These are phyloP conservation scores for Ustilaginoidea virens DNA, from an alignment of 2,329 filamentous ascomycete genomes.

Conservation along the genomic window DNA sequence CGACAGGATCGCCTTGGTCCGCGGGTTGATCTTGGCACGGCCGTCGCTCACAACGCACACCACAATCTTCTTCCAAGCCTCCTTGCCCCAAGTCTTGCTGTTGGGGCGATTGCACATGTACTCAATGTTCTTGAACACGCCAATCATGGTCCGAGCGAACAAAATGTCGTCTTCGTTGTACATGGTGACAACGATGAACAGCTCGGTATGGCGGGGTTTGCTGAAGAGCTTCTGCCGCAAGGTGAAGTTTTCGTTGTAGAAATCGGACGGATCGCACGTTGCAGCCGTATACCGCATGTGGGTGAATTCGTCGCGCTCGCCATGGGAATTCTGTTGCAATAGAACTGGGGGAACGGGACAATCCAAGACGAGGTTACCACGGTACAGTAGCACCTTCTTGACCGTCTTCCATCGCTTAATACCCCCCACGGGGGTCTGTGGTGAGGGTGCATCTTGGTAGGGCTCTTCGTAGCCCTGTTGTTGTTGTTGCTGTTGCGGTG, in stretches of 20 bases:
- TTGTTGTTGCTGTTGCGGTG: too few relatives aligned
- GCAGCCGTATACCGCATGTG: conserved; percentile 91
- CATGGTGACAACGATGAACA: conserved; percentile 96
- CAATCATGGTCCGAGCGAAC: conserved; percentile 89
- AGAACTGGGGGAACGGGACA: conserved; percentile 86
- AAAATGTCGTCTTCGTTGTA: conserved; percentile 98
- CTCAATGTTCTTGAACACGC: conserved; percentile 97
- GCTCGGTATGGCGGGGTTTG: conserved; percentile 80
- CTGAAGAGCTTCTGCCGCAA: conserved; percentile 83
- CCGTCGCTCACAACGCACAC: conserved; percentile 96
- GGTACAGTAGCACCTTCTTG: conserved; percentile 93
- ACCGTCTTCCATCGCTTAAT: conserved; percentile 95
- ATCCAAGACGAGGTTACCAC: conserved; percentile 91
- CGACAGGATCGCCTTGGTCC: conserved; percentile 77
- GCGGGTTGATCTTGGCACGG: conserved; percentile 87
- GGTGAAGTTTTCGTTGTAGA: conserved; percentile 80
- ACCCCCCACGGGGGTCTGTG: conserved; percentile 21
- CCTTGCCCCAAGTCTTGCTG: conserved; percentile 96
- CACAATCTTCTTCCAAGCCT: conserved; percentile 99
- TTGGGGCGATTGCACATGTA: conserved; percentile 90
- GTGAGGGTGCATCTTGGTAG: conserved; percentile 15
- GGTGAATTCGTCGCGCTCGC: conserved; percentile 80
- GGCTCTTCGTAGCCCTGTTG: conserved; percentile 25
- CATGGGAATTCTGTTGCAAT: conserved; percentile 76
- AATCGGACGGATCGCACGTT: conserved; percentile 82